phyloP scores from a whole-genome alignment of 768 basidiomycete species.

The Lactifluus rugatus region DNA sequence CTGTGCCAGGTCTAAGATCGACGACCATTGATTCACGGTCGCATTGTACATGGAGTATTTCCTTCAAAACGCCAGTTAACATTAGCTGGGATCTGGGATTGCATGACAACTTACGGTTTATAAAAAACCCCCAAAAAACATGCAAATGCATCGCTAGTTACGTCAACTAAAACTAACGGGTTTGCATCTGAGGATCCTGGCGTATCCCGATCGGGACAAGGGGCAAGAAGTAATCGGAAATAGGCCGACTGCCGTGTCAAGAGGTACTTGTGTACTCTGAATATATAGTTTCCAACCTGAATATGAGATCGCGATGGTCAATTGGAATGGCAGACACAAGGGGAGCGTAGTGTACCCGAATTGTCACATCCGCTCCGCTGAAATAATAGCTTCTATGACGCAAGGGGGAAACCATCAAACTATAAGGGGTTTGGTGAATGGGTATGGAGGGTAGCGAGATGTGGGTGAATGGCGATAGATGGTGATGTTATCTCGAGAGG shows the following conservation, averaged over 20 bases:
- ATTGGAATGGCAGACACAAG: not conserved
- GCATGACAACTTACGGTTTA: conserved; percentile 24
- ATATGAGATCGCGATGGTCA: conserved; percentile 22
- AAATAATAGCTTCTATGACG: conserved; percentile 7
- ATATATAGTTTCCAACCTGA: conserved; percentile 9
- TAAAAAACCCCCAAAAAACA: conserved; percentile 29
- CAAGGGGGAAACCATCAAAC: not conserved
- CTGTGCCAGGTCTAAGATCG: conserved; percentile 31
- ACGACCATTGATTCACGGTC: conserved; percentile 33
- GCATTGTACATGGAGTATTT: conserved; percentile 34
- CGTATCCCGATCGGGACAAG: conserved; percentile 19
- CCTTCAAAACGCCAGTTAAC: conserved; percentile 16
- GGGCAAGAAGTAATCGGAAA: not conserved
- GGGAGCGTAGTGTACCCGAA: not conserved
- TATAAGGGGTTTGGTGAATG: not conserved
- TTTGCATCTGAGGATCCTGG: conserved; percentile 26
- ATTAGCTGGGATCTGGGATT: not conserved
- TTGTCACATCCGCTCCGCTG: conserved; percentile 1
- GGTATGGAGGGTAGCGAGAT: not conserved
- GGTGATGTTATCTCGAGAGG: not conserved
- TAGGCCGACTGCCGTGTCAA: conserved; percentile 8
- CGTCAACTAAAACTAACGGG: conserved; percentile 25
- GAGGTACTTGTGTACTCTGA: conserved; percentile 5
- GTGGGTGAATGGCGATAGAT: not conserved
- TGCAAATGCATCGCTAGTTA: conserved; percentile 24